phyloP scores from a whole-genome alignment of 192 early-diverging fungal species.

The Blastocladiella britannica region DNA sequence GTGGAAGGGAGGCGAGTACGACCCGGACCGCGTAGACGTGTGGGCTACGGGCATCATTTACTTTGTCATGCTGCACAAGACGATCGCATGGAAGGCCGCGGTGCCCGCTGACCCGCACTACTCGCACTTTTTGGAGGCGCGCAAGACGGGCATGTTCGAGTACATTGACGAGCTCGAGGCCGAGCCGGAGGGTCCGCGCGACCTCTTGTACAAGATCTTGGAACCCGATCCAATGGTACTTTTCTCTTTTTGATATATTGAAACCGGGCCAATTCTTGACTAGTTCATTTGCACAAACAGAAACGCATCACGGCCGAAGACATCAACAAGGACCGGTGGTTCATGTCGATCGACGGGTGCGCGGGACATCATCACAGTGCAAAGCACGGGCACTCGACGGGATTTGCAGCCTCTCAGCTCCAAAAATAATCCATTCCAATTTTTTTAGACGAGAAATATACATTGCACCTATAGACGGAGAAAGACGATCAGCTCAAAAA shows the following conservation, averaged over 20 bases:
- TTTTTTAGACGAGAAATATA: too few species aligned
- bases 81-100: slow-evolving; percentile 24
- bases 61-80: slow-evolving; percentile 18
- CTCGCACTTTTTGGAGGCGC: slow-evolving; percentile 4
- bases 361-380: neutral
- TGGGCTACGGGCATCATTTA: slow-evolving; percentile 28
- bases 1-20: slow-evolving; percentile 19
- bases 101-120: slow-evolving; percentile 16
- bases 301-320: slow-evolving; percentile 47
- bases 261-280: too few species aligned
- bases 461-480: too few species aligned
- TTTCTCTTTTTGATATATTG: too few species aligned
- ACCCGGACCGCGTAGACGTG: slow-evolving; percentile 23
- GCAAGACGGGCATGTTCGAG: slow-evolving; percentile 1
- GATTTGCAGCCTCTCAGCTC: too few species aligned
- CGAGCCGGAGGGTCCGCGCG: slow-evolving; percentile 1
- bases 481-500: too few species aligned
- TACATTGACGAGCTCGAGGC: slow-evolving; percentile 5
- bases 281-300: neutral
- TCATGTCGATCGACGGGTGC: slow-evolving; percentile 46
- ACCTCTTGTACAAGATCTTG: slow-evolving; percentile 5
- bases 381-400: neutral
- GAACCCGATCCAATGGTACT: slow-evolving; percentile 8
- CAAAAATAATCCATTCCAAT: too few species aligned
- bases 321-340: slow-evolving; percentile 50